These are phyloP conservation scores for Mucor piriformis DNA, from an alignment of 371 early-diverging fungal species.

Conservation along the genomic window DNA sequence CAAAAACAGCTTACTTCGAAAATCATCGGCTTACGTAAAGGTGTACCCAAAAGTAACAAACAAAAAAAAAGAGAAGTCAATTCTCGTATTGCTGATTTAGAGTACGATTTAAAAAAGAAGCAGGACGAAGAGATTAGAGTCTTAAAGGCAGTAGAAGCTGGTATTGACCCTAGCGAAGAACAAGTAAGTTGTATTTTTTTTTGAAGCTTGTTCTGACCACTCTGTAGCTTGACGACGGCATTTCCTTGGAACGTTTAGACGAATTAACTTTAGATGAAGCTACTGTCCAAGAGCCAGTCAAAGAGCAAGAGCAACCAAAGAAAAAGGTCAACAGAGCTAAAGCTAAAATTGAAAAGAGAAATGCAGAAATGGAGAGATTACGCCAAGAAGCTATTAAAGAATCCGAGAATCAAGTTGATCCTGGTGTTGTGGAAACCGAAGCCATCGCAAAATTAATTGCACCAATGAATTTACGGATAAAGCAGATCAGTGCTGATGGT, in stretches of 20 bases:
- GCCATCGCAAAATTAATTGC: conserved; percentile 63
- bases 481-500: conserved; percentile 78
- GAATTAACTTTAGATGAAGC: conserved; percentile 40
- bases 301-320: conserved; percentile 15
- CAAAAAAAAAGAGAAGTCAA: conserved; percentile 84
- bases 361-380: conserved; percentile 74
- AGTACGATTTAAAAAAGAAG: conserved; percentile 60
- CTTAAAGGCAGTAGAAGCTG: conserved; percentile 27
- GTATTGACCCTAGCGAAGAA: conserved; percentile 21
- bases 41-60: conserved; percentile 79
- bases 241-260: conserved; percentile 42
- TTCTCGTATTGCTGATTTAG: conserved; percentile 71
- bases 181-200: conserved; percentile 9
- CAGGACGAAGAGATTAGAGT: conserved; percentile 72
- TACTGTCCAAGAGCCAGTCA: conserved; percentile 7
- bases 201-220: not conserved
- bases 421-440: conserved; percentile 71
- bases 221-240: conserved; percentile 38
- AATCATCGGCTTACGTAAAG: conserved; percentile 76
- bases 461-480: conserved; percentile 47
- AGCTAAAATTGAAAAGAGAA: conserved; percentile 70
- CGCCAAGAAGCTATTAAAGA: conserved; percentile 82
- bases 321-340: conserved; percentile 71
- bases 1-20: conserved; percentile 71
- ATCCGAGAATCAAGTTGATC: conserved; percentile 75